Base-by-base conservation (phyloP, 352 stramenopile species). In the Pseudoperonospora humuli region DNA sequence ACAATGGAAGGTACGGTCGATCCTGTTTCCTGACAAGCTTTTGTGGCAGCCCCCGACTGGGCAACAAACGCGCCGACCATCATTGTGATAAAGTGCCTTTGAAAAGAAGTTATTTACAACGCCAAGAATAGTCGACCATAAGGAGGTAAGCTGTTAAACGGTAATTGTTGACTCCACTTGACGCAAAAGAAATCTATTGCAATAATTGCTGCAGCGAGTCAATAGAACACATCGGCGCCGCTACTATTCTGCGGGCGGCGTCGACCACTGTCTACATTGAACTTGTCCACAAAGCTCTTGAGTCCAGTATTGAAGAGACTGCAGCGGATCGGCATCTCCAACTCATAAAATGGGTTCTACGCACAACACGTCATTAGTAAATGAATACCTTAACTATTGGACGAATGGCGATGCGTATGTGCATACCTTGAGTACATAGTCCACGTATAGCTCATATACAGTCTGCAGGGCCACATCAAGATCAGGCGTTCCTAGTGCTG, bases 251-350 rank as follows among this genome's bases (percentile, higher is more conserved):
- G 72, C 15, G 75, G 75, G 45, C 75, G 75, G 42, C 75, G 75
- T 1, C 70, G 60, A 21, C 51, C 59, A 43, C 70, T 84, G 31
- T 86, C 75, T 7, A 66, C 18, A 49, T 92, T 92, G 51, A 90
- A 86, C 48, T 81, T 89, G 53, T 95, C 84, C 17, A 96, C 81
- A 24, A 93, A 88, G 2, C 52, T 67, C 52, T 95, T 89, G 48
- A 97, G 75, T 41, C 86, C 70, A 13, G 67, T 48, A 46, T 95
- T 91, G 61, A 97, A 97, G 25, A 96, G 70, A 27, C 86, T 87
- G 67, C 90, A 97, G 28, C 89, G 86, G 54, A 97, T 96, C 8
- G 90, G 88, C 86, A 97, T 96, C 57, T 97, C 90, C 20, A 97
- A 70, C 61, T 97, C 88, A 57, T 97, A 96, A 54, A 97, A 97